These are phyloP conservation scores for Didymosphaeria variabile DNA, from an alignment of 2,329 filamentous ascomycete genomes.

Conservation along the genomic window DNA sequence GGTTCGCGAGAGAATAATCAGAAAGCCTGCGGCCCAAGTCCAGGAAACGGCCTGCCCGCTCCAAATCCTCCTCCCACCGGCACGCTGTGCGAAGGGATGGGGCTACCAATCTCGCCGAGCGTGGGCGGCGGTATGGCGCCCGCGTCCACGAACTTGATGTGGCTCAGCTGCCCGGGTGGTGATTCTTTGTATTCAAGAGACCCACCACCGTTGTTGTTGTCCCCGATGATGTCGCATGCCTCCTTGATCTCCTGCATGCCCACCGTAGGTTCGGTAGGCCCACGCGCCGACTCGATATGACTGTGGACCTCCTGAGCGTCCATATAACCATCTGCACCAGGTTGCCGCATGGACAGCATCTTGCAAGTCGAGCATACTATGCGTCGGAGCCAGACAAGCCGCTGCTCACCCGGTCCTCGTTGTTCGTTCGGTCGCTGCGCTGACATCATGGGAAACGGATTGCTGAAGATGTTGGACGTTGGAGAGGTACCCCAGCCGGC, in stretches of 20 bases:
- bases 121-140: slow-evolving; percentile 35
- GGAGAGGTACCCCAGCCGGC: slow-evolving; percentile 53
- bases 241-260: slow-evolving; percentile 76
- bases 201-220: slow-evolving; percentile 82
- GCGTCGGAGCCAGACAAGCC: slow-evolving; percentile 45
- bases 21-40: slow-evolving; percentile 43
- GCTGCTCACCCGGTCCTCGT: slow-evolving; percentile 38
- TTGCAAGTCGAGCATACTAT: slow-evolving; percentile 83
- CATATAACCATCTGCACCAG: slow-evolving; percentile 71
- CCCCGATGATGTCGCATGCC: slow-evolving; percentile 92
- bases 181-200: slow-evolving; percentile 75
- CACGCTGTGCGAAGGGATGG: slow-evolving; percentile 54
- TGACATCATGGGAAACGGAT: slow-evolving; percentile 38
- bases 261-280: slow-evolving; percentile 64
- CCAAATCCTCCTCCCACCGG: slow-evolving; percentile 44
- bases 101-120: slow-evolving; percentile 60
- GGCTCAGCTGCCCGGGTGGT: slow-evolving; percentile 47
- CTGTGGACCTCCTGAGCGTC: slow-evolving; percentile 69
- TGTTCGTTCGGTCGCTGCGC: slow-evolving; percentile 35
- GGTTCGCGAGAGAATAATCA: slow-evolving; percentile 20
- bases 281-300: slow-evolving; percentile 72
- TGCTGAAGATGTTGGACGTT: slow-evolving; percentile 44
- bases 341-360: slow-evolving; percentile 57
- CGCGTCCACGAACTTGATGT: slow-evolving; percentile 55
- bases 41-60: slow-evolving; percentile 38